Base-by-base conservation (phyloP, 2,329 filamentous ascomycete genomes). In the Fusarium nanum region DNA sequence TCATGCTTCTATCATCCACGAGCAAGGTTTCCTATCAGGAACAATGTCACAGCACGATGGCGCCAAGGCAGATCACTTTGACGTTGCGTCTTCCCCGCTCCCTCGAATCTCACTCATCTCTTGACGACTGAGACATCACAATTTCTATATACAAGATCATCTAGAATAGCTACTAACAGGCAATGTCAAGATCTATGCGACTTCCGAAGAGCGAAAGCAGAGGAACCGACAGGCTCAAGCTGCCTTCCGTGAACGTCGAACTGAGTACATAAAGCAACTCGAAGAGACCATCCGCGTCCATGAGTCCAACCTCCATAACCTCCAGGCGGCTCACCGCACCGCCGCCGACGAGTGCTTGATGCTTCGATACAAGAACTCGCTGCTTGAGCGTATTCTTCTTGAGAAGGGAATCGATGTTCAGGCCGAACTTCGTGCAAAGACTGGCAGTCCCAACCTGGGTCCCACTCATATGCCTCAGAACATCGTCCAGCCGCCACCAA, bases 371-470 rank as follows among this genome's bases (percentile, higher is more conserved):
- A 98, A 98, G 85, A 99, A 98, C 81, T 98, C 96, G 42, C 85
- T 98, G 50, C 87, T 99, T 37, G 96, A 99, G 83, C 90, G 96
- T 63, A 97, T 99, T 77, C 87, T 99, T 56, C 87, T 99, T 40
- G 96, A 99, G 83, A 98, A 98, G 87, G 94, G 94, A 75, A 97
- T 98, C 81, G 95, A 99, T 85, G 96, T 99, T 50, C 94, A 98
- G 83, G 93, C 94, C 69, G 96, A 98, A 83, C 87, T 99, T 75
- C 92, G 93, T 70, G 91, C 94, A 78, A 98, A 98, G 85, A 94
- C 93, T 49, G 93, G 92, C 75, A 97, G 92, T 81, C 93, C 94
- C 55, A 92, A 91, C 76, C 85, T 96, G 68, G 91, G 86, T 64
- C 90, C 87, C 74, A 93, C 88, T 73, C 86, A 89, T 79, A 86